Evolutionary conservation across 208 protist species (phyloP).

Genomic region (Trypanosoma scelopori): DNA sequence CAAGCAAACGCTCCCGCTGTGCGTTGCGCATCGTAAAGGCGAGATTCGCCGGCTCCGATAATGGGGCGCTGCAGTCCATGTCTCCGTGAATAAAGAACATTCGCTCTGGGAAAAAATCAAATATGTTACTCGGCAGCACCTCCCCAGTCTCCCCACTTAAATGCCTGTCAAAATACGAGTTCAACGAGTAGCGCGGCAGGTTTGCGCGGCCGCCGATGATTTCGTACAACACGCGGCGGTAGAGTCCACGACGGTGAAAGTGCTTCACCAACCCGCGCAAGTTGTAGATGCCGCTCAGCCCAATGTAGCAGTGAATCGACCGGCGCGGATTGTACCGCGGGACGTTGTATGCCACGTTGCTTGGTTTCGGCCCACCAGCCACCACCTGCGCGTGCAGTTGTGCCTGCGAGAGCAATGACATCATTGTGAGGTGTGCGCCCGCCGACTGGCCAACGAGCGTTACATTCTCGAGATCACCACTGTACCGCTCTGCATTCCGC

Average conservation of each 20-base stretch:
- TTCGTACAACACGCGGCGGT: constrained; percentile 58
- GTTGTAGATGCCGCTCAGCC: constrained; percentile 86
- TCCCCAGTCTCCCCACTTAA: constrained; percentile 50
- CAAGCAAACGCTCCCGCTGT: constrained; percentile 47
- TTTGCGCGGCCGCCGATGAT: constrained; percentile 61
- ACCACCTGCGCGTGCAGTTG: constrained; percentile 59
- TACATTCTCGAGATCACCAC: constrained; percentile 77
- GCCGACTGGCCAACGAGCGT: constrained; percentile 81
- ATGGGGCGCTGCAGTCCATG: constrained; percentile 69
- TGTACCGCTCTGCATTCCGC: constrained; percentile 83
- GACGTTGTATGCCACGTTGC: constrained; percentile 73
- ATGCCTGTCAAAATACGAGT: constrained; percentile 72
- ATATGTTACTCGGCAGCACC: constrained; percentile 75
- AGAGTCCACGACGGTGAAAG: constrained; percentile 66
- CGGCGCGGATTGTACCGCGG: constrained; percentile 80
- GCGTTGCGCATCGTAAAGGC: constrained; percentile 67
- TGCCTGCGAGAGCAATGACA: constrained; percentile 85
- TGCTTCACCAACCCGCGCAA: constrained; percentile 56
- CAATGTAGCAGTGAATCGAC: constrained; percentile 80
- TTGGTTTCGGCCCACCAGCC: constrained; percentile 34
- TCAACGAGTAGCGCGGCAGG: constrained; percentile 59
- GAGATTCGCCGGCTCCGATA: constrained; percentile 76
- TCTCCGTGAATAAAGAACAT: constrained; percentile 89
- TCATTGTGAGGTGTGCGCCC: constrained; percentile 84
- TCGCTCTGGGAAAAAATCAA: constrained; percentile 71